Evolutionary conservation across 2,329 filamentous ascomycete genomes (phyloP), one percentile per base, ranked within the genome.

Genomic region (Talaromyces sp.): DNA sequence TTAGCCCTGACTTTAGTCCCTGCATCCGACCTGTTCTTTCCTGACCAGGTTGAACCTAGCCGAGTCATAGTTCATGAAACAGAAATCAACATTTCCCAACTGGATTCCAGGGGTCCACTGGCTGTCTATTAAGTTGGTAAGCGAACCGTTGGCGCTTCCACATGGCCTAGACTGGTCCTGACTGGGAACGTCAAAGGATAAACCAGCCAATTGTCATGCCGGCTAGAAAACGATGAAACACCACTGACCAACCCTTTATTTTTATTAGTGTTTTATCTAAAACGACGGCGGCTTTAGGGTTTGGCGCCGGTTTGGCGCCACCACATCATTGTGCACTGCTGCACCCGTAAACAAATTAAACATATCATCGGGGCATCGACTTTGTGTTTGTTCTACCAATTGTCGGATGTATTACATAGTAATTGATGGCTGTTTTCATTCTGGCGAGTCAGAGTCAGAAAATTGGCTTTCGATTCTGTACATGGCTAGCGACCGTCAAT

Each of bases 241-340:
- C 21, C 21, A 16, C 44, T 31, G 3, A 31, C n/a, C 25, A 31
- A 50, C 23, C 46, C 46, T 31, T 50, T 28, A 50, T 28, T 31
- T 25, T 23, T 21, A 6, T 5, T 5, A 8, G 42, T 5, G 18
- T 46, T 50, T 18, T 7, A 50, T 31, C 46, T 50, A n/a, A 50
- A 50, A 50, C 46, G 46, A 50, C 46, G 46, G 46, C 46, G 46
- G 16, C 21, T 48, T 48, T 46, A 46, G 44, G 18, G 44, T 48
- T 44, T 48, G 44, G 11, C 44, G 5, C 5, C 25, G 23, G 2
- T 18, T 50, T 50, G 8, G 46, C 25, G 46, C 46, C 25, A 50
- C 46, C 46, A 50, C 46, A 50, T 31, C 25, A 31, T 50, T 50
- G 12, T 28, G n/a, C 25, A 31, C n/a, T 31, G 21, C 28, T 48